These are phyloP conservation scores for Macrophomina pseudophaseolina DNA, from an alignment of 2,329 filamentous ascomycete genomes.

Conservation along the genomic window DNA sequence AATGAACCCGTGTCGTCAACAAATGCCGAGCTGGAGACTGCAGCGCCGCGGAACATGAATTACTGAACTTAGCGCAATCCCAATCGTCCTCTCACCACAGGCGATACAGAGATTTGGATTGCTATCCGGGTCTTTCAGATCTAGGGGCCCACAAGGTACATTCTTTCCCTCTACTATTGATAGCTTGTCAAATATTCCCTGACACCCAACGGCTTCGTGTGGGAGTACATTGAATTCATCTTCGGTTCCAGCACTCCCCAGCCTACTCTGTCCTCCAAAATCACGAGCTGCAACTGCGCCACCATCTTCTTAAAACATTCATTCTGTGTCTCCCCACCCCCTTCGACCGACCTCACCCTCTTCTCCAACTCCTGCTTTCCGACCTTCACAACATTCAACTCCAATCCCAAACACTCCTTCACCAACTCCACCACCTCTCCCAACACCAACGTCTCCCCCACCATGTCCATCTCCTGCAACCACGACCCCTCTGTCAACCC, in stretches of 20 bases:
- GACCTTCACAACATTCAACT: constrained; percentile 1
- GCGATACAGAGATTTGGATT: too few species aligned
- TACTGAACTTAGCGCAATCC: too few species aligned
- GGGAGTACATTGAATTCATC: constrained; percentile 19
- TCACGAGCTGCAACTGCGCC: constrained; percentile 28
- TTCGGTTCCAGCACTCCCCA: background rate
- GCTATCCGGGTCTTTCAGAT: too few species aligned
- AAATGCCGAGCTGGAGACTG: too few species aligned
- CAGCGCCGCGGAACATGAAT: too few species aligned
- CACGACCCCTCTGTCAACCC: constrained; percentile 35
- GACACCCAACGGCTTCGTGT: constrained; percentile 24
- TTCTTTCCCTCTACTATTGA: background rate
- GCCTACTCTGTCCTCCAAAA: constrained; percentile 27
- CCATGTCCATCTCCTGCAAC: constrained; percentile 40
- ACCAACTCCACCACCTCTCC: constrained; percentile 34
- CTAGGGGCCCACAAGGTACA: too few species aligned
- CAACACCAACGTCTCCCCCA: constrained; percentile 37
- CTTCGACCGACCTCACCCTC: background rate
- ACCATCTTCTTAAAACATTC: constrained; percentile 31
- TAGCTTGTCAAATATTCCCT: constrained; percentile 5
- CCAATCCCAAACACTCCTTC: background rate
- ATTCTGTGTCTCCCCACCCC: background rate
- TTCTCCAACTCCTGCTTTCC: background rate
- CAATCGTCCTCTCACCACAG: too few species aligned
- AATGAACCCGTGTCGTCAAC: too few species aligned